These are phyloP conservation scores for Closterium sp. DNA, from an alignment of 139 green algal species.

Conservation along the genomic window DNA sequence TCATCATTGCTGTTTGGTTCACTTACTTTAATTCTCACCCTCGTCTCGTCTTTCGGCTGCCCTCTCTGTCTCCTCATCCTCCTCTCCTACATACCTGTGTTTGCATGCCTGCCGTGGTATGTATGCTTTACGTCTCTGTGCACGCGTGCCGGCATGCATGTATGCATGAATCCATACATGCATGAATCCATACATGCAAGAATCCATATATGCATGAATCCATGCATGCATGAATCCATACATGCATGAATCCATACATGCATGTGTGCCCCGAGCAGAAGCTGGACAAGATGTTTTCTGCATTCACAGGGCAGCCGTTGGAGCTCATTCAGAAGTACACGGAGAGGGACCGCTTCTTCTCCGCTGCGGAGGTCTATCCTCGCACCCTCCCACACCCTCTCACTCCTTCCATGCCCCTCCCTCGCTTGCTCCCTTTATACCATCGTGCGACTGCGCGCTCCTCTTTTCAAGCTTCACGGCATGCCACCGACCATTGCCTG, in stretches of 20 bases:
- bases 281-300: slow-evolving; percentile 48
- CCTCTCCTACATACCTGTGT: neutral
- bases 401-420: neutral
- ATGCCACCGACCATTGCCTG: neutral
- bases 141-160: neutral
- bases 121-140: neutral
- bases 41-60: neutral
- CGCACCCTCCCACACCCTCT: neutral
- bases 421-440: neutral
- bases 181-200: neutral
- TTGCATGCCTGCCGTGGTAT: neutral
- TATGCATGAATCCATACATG: neutral
- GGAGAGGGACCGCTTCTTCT: slow-evolving; percentile 50
- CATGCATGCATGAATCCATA: neutral
- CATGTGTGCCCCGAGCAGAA: slow-evolving; percentile 7
- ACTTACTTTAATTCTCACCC: no score
- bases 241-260: neutral
- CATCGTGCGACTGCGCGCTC: neutral
- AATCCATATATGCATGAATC: neutral
- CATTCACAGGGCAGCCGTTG: slow-evolving; percentile 43
- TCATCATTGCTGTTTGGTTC: neutral
- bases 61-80: neutral
- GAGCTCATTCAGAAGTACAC: slow-evolving; percentile 43
- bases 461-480: neutral
- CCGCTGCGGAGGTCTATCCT: slow-evolving; percentile 36